Evolutionary conservation across 495 filamentous ascomycete genomes (phyloP).

Genomic region (Penicillium nucicola): DNA sequence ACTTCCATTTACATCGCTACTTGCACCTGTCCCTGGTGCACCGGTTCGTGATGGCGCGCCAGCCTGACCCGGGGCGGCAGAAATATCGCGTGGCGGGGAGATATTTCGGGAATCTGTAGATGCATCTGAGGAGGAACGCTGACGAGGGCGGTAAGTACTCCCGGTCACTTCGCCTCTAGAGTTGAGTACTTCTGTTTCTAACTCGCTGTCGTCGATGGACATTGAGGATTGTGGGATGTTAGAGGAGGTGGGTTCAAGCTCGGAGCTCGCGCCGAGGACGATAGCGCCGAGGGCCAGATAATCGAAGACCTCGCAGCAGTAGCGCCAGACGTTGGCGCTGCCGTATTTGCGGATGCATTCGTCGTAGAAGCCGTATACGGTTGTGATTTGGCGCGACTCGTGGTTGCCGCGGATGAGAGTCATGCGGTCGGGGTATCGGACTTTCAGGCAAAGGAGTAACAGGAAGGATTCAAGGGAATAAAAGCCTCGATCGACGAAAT

Average conservation of each 20-base stretch:
- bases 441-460: constrained; percentile 91
- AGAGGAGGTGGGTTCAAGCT: constrained; percentile 51
- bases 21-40: constrained; percentile 75
- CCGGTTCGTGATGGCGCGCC: constrained; percentile 51
- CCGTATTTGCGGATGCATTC: constrained; percentile 98
- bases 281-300: constrained; percentile 94
- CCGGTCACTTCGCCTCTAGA: constrained; percentile 73
- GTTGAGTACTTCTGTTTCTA: constrained; percentile 91
- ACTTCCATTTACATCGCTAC: constrained; percentile 61
- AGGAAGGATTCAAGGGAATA: constrained; percentile 97
- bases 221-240: constrained; percentile 43
- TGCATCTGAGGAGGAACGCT: constrained; percentile 29
- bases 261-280: constrained; percentile 82
- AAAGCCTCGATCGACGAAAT: constrained; percentile 97
- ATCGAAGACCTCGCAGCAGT: constrained; percentile 98
- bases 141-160: constrained; percentile 57
- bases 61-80: constrained; percentile 36
- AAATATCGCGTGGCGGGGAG: constrained; percentile 45
- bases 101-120: constrained; percentile 37
- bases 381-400: constrained; percentile 96
- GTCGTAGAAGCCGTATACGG: constrained; percentile 98
- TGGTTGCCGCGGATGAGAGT: constrained; percentile 96
- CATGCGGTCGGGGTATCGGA: constrained; percentile 96
- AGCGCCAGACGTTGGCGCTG: constrained; percentile 95
- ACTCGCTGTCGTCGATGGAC: constrained; percentile 58